Evolutionary conservation across 2,329 filamentous ascomycete species (phyloP), one percentile per base, ranked within the genome.

Genomic region (Sclerotinia minor): DNA sequence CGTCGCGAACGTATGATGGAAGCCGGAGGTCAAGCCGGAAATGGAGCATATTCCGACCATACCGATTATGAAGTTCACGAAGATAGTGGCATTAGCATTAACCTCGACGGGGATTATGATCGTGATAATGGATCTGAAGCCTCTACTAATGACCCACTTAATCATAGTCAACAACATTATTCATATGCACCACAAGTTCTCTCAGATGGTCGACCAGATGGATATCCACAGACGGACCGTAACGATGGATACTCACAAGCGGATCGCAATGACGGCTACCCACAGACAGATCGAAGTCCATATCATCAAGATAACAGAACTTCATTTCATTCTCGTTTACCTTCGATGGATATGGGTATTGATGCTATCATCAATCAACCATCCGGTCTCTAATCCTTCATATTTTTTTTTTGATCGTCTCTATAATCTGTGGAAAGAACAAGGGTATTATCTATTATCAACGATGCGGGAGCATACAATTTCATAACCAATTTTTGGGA

Each of bases 1-100:
- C 86, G 88, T 72, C 88, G 88, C 74, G 88, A 88, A 80, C 86
- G 85, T 69, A 80, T 85, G 73, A 60, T 57, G 47, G 44, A 64
- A 54, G 55, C 47, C 3, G 53, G 64, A 21, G 65, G 65, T 21
- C 65, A 67, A 44, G 19, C 57, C 26, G 47, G 32, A 61, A 47
- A 59, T 38, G n/a, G 49, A 45, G 6, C 41, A 4, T 64, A 64
- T 24, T 63, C 65, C 21, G 65, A 64, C 17, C 41, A 44, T 44
- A 63, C 55, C 24, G 59, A 67, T 29, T 64, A 64, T 41, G 58
- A 64, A 47, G 38, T 59, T 38, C 63, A 49, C 9, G 64, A 91
- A 81, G 89, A 92, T 80, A 90, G 87, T 80, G 89, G 87, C 76
- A 85, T 91, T 80, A 88, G 85, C 80, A 84, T 85, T 79, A 85